A percentile compares a stretch with the other conserved stretches of the same genome.
phyloP scores from a whole-genome alignment of 2,329 filamentous ascomycete species.

The Colletotrichum plurivorum region DNA sequence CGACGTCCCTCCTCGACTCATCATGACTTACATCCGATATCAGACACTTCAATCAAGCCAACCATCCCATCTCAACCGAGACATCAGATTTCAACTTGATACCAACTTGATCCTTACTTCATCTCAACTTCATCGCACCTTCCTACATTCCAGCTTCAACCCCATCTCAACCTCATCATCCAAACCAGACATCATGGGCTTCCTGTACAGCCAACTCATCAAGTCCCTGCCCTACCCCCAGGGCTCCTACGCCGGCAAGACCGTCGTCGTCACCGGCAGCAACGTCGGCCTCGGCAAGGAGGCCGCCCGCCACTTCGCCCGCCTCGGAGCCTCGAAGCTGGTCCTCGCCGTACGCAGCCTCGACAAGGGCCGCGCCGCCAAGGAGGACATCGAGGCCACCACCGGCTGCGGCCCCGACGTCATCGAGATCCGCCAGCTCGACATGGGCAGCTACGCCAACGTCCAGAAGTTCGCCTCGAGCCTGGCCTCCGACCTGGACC shows the following conservation, averaged over 20 bases:
- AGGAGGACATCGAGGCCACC: slow-evolving; percentile 50
- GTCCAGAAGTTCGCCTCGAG: slow-evolving; percentile 60
- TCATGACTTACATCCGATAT: too few relatives aligned
- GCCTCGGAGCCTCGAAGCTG: slow-evolving; percentile 37
- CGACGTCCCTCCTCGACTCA: too few relatives aligned
- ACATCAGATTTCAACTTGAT: too few relatives aligned
- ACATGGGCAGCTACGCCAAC: slow-evolving; percentile 62
- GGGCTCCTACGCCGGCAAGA: slow-evolving; percentile 46
- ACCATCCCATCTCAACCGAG: too few relatives aligned
- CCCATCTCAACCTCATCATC: neutral
- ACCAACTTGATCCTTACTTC: too few relatives aligned
- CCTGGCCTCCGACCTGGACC: slow-evolving; percentile 51
- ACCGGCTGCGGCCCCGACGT: slow-evolving; percentile 43
- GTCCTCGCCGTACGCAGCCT: slow-evolving; percentile 42
- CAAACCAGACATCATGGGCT: slow-evolving; percentile 2
- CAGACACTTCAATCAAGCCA: too few relatives aligned
- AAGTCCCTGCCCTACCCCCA: slow-evolving; percentile 43
- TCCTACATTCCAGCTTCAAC: neutral
- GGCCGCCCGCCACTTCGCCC: slow-evolving; percentile 49
- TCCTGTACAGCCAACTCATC: slow-evolving; percentile 36
- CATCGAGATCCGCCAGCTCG: slow-evolving; percentile 65
- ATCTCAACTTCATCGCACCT: too few relatives aligned
- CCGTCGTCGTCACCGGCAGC: slow-evolving; percentile 51
- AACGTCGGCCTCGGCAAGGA: slow-evolving; percentile 53
- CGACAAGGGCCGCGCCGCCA: slow-evolving; percentile 49